Evolutionary conservation across 2,329 filamentous ascomycete genomes (phyloP).

Genomic region (Diplocarpon mali): DNA sequence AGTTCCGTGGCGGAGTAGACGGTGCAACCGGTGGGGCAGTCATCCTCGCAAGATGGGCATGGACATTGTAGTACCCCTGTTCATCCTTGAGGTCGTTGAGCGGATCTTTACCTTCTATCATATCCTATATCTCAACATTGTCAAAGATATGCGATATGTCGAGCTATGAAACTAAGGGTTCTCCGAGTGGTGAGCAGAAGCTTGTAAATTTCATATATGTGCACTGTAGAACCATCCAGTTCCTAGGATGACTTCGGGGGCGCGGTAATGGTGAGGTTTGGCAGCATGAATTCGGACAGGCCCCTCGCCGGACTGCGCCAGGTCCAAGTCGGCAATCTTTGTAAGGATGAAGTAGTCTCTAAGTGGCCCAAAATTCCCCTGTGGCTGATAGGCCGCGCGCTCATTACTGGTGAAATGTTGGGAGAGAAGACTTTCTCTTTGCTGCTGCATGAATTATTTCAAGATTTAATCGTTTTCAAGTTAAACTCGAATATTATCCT

Average conservation of each 20-base stretch:
- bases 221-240: slow-evolving; percentile 96
- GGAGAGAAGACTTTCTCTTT: too few relatives aligned
- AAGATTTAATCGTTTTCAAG: too few relatives aligned
- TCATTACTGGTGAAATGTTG: slow-evolving; percentile 8
- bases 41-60: not conserved
- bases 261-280: slow-evolving; percentile 88
- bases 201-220: slow-evolving; percentile 95
- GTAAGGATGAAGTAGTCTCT: slow-evolving; percentile 9
- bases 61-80: slow-evolving; percentile 73
- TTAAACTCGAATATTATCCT: too few relatives aligned
- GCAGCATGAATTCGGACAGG: slow-evolving; percentile 75
- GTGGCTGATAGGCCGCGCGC: slow-evolving; percentile 12
- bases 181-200: too few relatives aligned
- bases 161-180: slow-evolving; percentile 73
- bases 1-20: too few relatives aligned
- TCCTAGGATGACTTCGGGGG: slow-evolving; percentile 88
- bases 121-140: slow-evolving; percentile 32
- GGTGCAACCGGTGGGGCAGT: too few relatives aligned
- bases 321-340: slow-evolving; percentile 89
- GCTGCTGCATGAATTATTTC: too few relatives aligned
- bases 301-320: slow-evolving; percentile 10
- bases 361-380: slow-evolving; percentile 13
- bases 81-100: too few relatives aligned
- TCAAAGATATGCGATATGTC: slow-evolving; percentile 8
- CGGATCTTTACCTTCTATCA: slow-evolving; percentile 95